Base-by-base conservation (phyloP, 2,329 filamentous ascomycete genomes). In the Grosmannia penicillata region DNA sequence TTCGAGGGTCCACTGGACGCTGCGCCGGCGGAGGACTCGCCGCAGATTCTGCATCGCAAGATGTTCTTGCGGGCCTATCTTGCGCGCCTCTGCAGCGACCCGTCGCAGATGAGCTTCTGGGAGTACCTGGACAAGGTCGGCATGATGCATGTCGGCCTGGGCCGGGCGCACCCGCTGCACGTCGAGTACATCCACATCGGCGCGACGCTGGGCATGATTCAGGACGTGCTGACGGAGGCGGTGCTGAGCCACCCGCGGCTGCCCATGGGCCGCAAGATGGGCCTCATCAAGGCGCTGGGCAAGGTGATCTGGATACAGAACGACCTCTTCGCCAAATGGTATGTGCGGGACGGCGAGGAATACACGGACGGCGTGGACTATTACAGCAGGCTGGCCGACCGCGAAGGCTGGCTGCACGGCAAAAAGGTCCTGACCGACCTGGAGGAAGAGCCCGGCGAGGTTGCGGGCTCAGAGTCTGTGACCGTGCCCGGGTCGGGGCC, bases 281-380 rank as follows among this genome's bases (percentile, higher is more conserved):
- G 72, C 18, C 67, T 89, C 5, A 68, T 87, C 33, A 82, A 79
- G 53, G 82, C 83, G 1, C 63, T 89, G 18, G 75, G 75, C 45
- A 89, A 91, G 56, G 76, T 89, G 21, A 78, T 89, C 46, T 89
- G 82, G 82, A 86, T 89, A 47, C 83, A 89, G 57, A 89, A 89
- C 53, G 82, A 89, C 55, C 65, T 89, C 23, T 82, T 89, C 55
- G 79, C 82, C n/a, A 82, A 80, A 55, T 87, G 81, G 78, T 82
- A 85, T 49, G 72, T 82, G 26, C 65, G 70, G 25, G 77, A 82
- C 46, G 76, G 77, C 36, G 70, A 76, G 26, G 79, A 83, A 55
- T 73, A 63, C 46, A 54, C 56, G 22, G 51, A 57, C 1, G 58
- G 58, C 14, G 59, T 63, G 11, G 62, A 63, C 39, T 62, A n/a